phyloP scores from a whole-genome alignment of 441 rosid species.

The Adansonia gregorii region DNA sequence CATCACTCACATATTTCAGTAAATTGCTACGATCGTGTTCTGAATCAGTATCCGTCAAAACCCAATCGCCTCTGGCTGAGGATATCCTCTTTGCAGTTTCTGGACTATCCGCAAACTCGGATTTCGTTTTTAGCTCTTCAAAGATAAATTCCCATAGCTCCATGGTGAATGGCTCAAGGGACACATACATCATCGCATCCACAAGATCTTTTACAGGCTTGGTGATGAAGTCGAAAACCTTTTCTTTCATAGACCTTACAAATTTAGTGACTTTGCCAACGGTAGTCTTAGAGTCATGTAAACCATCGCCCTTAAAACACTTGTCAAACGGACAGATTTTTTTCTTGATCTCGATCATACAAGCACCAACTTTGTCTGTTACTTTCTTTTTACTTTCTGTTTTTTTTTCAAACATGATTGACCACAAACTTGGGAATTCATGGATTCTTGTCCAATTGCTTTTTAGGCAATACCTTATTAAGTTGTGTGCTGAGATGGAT shows the following conservation, averaged over 20 bases:
- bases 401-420: neutral
- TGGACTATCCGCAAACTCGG: slow-evolving; percentile 27
- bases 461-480: slow-evolving; percentile 41
- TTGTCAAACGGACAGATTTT: neutral
- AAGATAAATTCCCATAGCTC: slow-evolving; percentile 42
- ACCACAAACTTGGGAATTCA: slow-evolving; percentile 24
- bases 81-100: slow-evolving; percentile 31
- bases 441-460: slow-evolving; percentile 27
- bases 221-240: neutral
- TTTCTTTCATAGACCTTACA: neutral
- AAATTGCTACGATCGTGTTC: neutral
- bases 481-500: slow-evolving; percentile 42
- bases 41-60: slow-evolving; percentile 20
- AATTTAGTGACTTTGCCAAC: neutral
- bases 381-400: too few relatives aligned
- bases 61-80: slow-evolving; percentile 45
- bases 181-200: slow-evolving; percentile 29
- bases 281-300: neutral
- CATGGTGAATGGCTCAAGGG: slow-evolving; percentile 26
- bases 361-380: too few relatives aligned
- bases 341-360: too few relatives aligned
- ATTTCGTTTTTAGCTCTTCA: slow-evolving; percentile 32
- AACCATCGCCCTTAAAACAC: neutral
- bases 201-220: slow-evolving; percentile 5
- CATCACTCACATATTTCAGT: slow-evolving; percentile 31